Evolutionary conservation across 2,329 filamentous ascomycete species (phyloP), one percentile per base, ranked within the genome.

Genomic region (Exophiala sideris): DNA sequence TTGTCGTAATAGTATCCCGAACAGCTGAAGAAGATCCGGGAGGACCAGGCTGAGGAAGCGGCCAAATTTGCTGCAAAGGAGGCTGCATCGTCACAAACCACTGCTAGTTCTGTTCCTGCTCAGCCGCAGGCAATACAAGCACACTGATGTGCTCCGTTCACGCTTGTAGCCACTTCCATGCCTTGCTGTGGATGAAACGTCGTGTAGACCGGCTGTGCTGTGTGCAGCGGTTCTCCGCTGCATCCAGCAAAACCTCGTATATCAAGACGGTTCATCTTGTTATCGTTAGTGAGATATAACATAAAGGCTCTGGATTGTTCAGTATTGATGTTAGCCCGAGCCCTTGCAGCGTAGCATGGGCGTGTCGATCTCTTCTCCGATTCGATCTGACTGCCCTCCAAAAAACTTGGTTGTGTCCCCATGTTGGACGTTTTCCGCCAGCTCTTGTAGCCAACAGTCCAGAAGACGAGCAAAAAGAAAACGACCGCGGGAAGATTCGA

Each of bases 1-100:
- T 24, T n/a, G 41, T 3, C 24, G 24, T n/a, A 32, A 46, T 42
- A 66, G 83, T 89, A 87, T 67, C 85, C 85, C 2, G 82, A 87
- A 40, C 64, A 75, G 38, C 60, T 76, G 60, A 71, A 70, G 56
- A 75, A 76, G 56, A 81, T 86, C 48, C 77, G 79, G 48, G 79
- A 79, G 63, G 80, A 86, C 68, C 79, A 86, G 72, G 75, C 74
- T 11, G 54, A 55, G n/a, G 58, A 61, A 45, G 58, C 48, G 7
- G 56, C 52, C 42, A 58, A 41, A 18, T 53, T 52, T 16, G 49
- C 52, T 11, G 50, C 47, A 50, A 48, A 58, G 41, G 52, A 52
- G 11, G 52, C 57, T 16, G 54, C 55, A 12, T 36, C 47, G n/a
- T 24, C 45, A 18, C 49, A 34, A 16, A 20, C 48, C 10, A 24